Evolutionary conservation across 805 yeast species (phyloP).

Genomic region (Torulaspora gathmanii): DNA sequence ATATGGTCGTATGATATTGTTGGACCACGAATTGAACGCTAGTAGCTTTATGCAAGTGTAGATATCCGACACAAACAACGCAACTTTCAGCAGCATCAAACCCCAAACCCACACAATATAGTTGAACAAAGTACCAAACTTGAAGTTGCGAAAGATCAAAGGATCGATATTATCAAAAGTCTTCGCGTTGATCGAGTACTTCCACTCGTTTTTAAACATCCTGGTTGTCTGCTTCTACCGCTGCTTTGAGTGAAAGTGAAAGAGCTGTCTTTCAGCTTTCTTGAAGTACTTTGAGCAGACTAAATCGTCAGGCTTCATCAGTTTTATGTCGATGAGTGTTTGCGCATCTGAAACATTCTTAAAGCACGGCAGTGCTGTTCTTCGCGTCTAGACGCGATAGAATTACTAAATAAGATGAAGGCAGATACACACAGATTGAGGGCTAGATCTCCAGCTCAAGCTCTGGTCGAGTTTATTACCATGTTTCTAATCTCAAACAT

Average conservation of each 20-base stretch:
- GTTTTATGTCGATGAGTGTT: not conserved
- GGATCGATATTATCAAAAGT: slow-evolving; percentile 29
- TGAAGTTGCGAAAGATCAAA: slow-evolving; percentile 20
- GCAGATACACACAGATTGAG: not conserved
- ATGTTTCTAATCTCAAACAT: slow-evolving; percentile 36
- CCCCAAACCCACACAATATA: slow-evolving; percentile 26
- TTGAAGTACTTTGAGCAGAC: not conserved
- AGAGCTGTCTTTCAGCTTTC: not conserved
- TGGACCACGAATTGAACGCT: slow-evolving; percentile 68
- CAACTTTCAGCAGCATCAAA: slow-evolving; percentile 45
- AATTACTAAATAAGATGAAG: not conserved
- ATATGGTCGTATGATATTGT: slow-evolving; percentile 45
- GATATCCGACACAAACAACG: slow-evolving; percentile 62
- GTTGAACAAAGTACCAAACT: slow-evolving; percentile 20
- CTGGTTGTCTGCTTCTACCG: not conserved
- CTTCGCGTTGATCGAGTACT: slow-evolving; percentile 25
- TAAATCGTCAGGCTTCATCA: not conserved
- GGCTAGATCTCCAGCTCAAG: slow-evolving; percentile 3
- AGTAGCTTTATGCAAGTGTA: slow-evolving; percentile 73
- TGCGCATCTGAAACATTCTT: slow-evolving; percentile 3
- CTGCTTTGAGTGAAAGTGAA: not conserved
- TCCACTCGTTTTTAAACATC: slow-evolving; percentile 29
- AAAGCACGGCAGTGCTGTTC: not conserved
- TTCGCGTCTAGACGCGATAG: slow-evolving; percentile 3
- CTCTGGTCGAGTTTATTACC: slow-evolving; percentile 34